These are phyloP conservation scores for Apiotrichum montevideense DNA, from an alignment of 1,284 basidiomycete species.

Conservation along the genomic window DNA sequence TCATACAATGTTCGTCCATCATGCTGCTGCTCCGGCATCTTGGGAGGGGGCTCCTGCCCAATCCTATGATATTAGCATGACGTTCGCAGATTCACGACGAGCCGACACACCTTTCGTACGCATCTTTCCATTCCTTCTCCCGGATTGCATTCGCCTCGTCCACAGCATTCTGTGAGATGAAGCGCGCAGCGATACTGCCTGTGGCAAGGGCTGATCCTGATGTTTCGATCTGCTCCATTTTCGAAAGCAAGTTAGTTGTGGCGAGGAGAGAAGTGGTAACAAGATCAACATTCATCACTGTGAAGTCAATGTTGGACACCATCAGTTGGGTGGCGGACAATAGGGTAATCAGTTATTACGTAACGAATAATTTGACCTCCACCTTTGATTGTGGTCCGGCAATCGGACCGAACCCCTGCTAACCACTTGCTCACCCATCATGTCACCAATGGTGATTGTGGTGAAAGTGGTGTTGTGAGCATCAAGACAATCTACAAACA, in stretches of 20 bases:
- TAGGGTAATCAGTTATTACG: too few relatives aligned
- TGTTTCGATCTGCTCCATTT: conserved; percentile 18
- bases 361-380: too few relatives aligned
- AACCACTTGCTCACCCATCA: too few relatives aligned
- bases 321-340: too few relatives aligned
- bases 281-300: neutral
- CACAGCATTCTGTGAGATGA: conserved; percentile 65
- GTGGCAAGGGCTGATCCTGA: conserved; percentile 19
- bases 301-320: too few relatives aligned
- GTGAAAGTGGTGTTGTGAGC: too few relatives aligned
- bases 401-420: too few relatives aligned
- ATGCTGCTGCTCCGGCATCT: conserved; percentile 54
- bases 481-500: too few relatives aligned
- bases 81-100: neutral
- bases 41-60: conserved; percentile 78
- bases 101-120: conserved; percentile 67
- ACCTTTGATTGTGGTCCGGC: too few relatives aligned
- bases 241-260: neutral
- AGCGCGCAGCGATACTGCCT: conserved; percentile 44
- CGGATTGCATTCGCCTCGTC: conserved; percentile 67
- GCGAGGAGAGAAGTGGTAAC: neutral
- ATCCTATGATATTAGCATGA: conserved; percentile 50
- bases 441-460: too few relatives aligned
- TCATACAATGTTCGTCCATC: conserved; percentile 86
- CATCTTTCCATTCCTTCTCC: conserved; percentile 86